Conservation (phyloP, 495 filamentous ascomycete species). For the Jackrogersella minutella region DNA sequence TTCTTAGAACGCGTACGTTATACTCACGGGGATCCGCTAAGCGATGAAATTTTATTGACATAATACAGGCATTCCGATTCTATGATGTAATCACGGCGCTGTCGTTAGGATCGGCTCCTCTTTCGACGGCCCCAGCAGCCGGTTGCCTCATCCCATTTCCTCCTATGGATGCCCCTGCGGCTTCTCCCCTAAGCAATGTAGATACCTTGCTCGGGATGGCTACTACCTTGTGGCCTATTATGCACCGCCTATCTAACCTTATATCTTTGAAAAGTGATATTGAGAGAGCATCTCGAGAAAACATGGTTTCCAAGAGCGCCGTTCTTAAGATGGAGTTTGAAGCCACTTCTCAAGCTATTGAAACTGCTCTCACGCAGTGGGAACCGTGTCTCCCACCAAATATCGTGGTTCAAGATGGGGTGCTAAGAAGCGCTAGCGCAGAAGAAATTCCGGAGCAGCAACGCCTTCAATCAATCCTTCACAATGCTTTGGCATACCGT, state of each 20-base stretch:
- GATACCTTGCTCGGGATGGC: slow-evolving; percentile 70
- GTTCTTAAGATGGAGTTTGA: slow-evolving; percentile 64
- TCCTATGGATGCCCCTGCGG: slow-evolving; percentile 53
- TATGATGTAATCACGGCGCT: slow-evolving; percentile 71
- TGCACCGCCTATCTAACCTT: slow-evolving; percentile 66
- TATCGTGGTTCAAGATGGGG: slow-evolving; percentile 15
- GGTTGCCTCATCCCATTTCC: slow-evolving; percentile 54
- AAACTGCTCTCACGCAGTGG: slow-evolving; percentile 64
- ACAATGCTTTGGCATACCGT: slow-evolving; percentile 69
- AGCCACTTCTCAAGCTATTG: slow-evolving; percentile 62
- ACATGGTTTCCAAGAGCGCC: slow-evolving; percentile 56
- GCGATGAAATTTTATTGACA: slow-evolving; percentile 20
- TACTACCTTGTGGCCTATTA: slow-evolving; percentile 69
- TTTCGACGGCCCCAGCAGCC: slow-evolving; percentile 59
- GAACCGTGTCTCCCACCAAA: slow-evolving; percentile 53
- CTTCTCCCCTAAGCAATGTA: slow-evolving; percentile 58
- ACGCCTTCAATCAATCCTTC: slow-evolving; percentile 58
- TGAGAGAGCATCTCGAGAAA: slow-evolving; percentile 47
- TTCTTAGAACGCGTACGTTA: slow-evolving; percentile 65
- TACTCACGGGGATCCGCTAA: not conserved
- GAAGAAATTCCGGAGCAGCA: slow-evolving; percentile 41
- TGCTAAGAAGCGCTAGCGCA: slow-evolving; percentile 9
- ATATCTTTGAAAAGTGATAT: slow-evolving; percentile 60
- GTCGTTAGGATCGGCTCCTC: slow-evolving; percentile 66
- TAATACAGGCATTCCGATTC: slow-evolving; percentile 64